Evolutionary conservation across 352 stramenopile species (phyloP), one percentile per base, ranked within the genome.

Genomic region (Phytophthora vignae): DNA sequence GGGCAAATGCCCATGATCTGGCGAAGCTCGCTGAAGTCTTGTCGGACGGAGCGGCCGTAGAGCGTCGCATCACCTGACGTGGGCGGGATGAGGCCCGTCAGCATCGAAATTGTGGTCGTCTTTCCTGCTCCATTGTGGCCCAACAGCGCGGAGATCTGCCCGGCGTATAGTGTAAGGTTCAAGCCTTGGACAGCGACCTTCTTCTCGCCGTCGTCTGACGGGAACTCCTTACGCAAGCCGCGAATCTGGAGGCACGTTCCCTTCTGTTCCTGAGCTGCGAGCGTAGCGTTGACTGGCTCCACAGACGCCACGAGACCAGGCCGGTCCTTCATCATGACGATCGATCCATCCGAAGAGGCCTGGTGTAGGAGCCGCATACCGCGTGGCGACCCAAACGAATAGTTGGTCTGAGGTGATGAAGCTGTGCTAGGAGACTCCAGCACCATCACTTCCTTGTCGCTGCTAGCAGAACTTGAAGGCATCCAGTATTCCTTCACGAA

Each of bases 1-100:
- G 98, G 90, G 77, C 98, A 99, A 53, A 99, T 91, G 48, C 96
- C 97, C 71, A 99, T 91, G 58, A 97, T 87, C 69, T 97, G 76
- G 6, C 97, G 92, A 19, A 99, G 87, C 36, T 90, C 73, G 44
- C 86, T 73, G 65, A 99, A 90, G 61, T 99, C 74, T 46, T 82
- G 36, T 36, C 57, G 70, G 15, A 98, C 77, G 7, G 89, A 96
- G 5, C 82, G 78, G 7, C 93, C 93, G 29, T 83, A 82, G 7
- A 98, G 71, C 12, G 71, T 85, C 11, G 87, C 92, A 60, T 94
- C 79, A 38, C 91, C 93, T 3, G 76, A 69, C 0, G 83, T 83
- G 12, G 86, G 76, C 3, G 87, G 74, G 19, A 95, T 78, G n/a
- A 98, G 74, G 0, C 96, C 96, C 6, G 94, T 99, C 48, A 99